Conservation (phyloP, 306 rosid species). For the Adenanthera pavonina region DNA sequence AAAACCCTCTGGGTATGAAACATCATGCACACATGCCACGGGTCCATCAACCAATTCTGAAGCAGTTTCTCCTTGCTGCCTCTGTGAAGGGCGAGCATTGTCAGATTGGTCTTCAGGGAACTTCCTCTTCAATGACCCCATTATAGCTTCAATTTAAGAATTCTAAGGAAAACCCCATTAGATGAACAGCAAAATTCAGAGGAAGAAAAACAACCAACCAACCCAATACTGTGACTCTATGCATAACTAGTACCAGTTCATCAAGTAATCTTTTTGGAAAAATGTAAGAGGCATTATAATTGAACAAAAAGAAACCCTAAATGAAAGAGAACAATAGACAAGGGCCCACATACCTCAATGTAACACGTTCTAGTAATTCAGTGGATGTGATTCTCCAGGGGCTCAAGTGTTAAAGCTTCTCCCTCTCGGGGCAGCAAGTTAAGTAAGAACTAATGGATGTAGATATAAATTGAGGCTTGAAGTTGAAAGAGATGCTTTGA, state of each 20-base stretch:
- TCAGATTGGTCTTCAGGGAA: conserved; percentile 24
- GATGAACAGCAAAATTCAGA: neutral
- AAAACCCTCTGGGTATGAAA: conserved; percentile 79
- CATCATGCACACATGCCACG: conserved; percentile 67
- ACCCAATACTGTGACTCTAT: neutral
- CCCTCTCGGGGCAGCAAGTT: no score
- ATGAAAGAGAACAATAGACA: no score
- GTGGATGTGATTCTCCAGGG: no score
- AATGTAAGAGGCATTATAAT: no score
- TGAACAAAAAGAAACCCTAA: no score
- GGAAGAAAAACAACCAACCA: neutral
- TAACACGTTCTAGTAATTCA: no score
- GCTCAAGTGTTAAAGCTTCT: no score
- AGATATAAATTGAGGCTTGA: no score
- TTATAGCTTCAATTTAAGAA: conserved; percentile 2
- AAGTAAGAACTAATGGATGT: no score
- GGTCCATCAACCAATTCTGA: conserved; percentile 23
- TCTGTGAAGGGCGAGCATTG: conserved; percentile 24
- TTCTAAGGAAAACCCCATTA: neutral
- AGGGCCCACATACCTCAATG: no score
- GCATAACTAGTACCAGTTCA: neutral
- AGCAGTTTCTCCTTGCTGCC: conserved; percentile 29
- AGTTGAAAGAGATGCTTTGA: no score
- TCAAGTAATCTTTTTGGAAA: neutral
- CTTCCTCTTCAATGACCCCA: conserved; percentile 68